Percentiles rank a stretch among this genome's conserved stretches.
These are phyloP conservation scores for Coniochaeta hoffmannii DNA, from an alignment of 2,329 filamentous ascomycete genomes.

Conservation along the genomic window DNA sequence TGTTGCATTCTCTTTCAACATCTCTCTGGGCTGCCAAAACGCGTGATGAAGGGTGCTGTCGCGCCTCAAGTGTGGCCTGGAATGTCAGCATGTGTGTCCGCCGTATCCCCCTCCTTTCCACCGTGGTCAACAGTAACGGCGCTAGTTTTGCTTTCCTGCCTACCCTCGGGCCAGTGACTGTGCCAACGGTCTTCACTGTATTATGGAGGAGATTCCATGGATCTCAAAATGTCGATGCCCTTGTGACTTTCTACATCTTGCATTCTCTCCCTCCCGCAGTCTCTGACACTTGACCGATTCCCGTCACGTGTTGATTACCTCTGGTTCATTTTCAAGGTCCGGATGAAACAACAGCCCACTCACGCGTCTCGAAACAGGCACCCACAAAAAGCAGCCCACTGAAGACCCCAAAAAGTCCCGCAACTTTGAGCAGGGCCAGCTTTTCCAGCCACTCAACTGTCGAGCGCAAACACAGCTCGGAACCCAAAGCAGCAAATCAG, in stretches of 20 bases:
- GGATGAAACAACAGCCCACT: not conserved
- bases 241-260: no score
- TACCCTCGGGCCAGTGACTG: no score
- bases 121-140: no score
- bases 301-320: not conserved
- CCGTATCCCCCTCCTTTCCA: no score
- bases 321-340: not conserved
- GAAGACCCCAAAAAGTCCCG: not conserved
- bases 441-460: conserved; percentile 20
- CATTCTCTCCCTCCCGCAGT: no score
- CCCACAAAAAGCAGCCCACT: not conserved
- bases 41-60: not conserved
- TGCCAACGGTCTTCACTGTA: not conserved
- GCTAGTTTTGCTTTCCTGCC: no score
- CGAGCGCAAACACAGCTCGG: conserved; percentile 16
- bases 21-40: not conserved
- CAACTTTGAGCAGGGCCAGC: conserved; percentile 2
- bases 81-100: not conserved
- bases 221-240: not conserved
- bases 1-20: not conserved
- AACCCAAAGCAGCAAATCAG: conserved; percentile 41
- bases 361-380: not conserved
- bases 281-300: not conserved
- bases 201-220: not conserved
- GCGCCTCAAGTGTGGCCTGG: not conserved